Evolutionary conservation across 306 rosid species (phyloP).

Genomic region (Acacia confusa): DNA sequence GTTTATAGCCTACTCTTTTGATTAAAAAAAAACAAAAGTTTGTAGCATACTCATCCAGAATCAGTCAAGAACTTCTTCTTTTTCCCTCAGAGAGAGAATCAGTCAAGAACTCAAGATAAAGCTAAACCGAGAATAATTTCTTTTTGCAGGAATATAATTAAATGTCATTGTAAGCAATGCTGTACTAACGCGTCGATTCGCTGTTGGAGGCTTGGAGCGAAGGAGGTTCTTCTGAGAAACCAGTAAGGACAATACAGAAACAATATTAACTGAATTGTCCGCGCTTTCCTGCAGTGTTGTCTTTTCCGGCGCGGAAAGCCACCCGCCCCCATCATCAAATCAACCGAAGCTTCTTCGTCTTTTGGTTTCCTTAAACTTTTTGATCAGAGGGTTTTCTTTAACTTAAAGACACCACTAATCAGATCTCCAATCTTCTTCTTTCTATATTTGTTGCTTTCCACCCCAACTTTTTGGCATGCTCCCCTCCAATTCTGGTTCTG

Average conservation of each 20-base stretch:
- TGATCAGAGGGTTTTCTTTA: background rate
- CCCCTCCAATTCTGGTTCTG: constrained; percentile 34
- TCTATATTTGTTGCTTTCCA: background rate
- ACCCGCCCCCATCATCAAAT: background rate
- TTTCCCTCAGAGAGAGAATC: background rate
- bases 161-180: background rate
- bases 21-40: background rate
- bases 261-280: background rate
- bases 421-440: constrained; percentile 6
- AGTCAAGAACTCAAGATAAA: background rate
- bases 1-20: background rate
- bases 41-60: background rate
- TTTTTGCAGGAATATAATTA: background rate
- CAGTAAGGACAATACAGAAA: background rate
- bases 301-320: background rate
- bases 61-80: background rate
- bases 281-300: background rate
- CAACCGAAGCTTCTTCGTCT: constrained; percentile 1
- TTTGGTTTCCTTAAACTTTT: background rate
- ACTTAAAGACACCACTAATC: background rate
- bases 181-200: background rate
- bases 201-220: background rate
- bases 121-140: background rate
- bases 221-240: background rate
- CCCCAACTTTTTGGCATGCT: constrained; percentile 31